Conservation (phyloP, 768 basidiomycete genomes). For the Lactarius psammicola region DNA sequence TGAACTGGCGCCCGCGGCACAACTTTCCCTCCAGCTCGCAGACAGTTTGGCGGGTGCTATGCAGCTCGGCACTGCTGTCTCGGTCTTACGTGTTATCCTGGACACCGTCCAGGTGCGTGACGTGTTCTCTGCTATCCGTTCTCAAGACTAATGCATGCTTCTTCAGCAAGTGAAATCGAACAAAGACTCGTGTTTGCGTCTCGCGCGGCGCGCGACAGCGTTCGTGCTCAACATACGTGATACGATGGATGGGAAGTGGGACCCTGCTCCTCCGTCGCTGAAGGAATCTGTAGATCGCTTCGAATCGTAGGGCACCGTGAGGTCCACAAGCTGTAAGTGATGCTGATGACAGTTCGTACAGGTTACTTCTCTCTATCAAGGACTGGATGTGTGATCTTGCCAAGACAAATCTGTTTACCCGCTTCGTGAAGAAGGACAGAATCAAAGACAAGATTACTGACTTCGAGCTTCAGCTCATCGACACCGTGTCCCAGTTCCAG, state of each 20-base stretch:
- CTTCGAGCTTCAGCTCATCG: conserved; percentile 17
- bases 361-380: conserved; percentile 14
- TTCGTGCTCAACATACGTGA: conserved; percentile 21
- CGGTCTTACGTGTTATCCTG: neutral
- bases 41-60: conserved; percentile 5
- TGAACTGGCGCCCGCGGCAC: conserved; percentile 1
- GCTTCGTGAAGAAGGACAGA: conserved; percentile 7
- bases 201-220: conserved; percentile 6
- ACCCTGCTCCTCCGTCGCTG: conserved; percentile 10
- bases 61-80: conserved; percentile 11
- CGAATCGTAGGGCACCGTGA: conserved; percentile 6
- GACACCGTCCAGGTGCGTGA: conserved; percentile 12
- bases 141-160: neutral
- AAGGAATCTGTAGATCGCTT: conserved; percentile 12
- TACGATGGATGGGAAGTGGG: conserved; percentile 22
- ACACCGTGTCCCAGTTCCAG: conserved; percentile 17
- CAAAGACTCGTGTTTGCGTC: conserved; percentile 9
- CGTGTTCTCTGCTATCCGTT: neutral
- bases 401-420: conserved; percentile 7
- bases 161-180: conserved; percentile 18
- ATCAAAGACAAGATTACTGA: conserved; percentile 15
- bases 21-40: conserved; percentile 9
- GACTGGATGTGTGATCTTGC: conserved; percentile 19
- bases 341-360: neutral
- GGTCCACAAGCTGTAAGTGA: neutral